phyloP scores from a whole-genome alignment of 192 early-diverging fungal genomes.

The Coemansia nantahalensis region DNA sequence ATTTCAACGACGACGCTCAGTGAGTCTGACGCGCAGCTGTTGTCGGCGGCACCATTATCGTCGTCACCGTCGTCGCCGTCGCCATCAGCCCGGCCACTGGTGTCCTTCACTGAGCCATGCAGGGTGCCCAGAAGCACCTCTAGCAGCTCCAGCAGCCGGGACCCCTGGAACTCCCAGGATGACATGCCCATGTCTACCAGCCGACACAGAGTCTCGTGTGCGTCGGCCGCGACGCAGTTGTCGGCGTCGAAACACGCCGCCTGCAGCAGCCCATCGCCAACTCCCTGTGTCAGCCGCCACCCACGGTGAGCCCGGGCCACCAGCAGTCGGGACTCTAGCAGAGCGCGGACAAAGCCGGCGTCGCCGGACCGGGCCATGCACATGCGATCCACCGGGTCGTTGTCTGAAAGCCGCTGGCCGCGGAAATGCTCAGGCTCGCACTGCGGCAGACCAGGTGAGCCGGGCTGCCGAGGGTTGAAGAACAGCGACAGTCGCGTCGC shows the following conservation, averaged over 20 bases:
- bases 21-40: background rate
- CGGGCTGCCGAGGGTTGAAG: background rate
- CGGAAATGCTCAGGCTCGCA: background rate
- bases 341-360: conserved; percentile 5
- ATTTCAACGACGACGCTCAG: conserved; percentile 7
- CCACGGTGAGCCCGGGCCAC: conserved; percentile 9
- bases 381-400: conserved; percentile 16
- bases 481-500: conserved; percentile 14
- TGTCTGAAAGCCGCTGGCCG: background rate
- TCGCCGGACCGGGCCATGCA: conserved; percentile 1
- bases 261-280: conserved; percentile 19
- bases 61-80: background rate
- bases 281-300: conserved; percentile 26
- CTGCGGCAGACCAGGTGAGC: background rate
- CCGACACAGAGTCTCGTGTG: conserved; percentile 5
- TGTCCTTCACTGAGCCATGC: background rate
- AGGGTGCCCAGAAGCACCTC: conserved; percentile 17
- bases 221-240: conserved; percentile 1
- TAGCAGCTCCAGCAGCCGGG: conserved; percentile 2
- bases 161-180: conserved; percentile 10
- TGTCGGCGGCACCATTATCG: background rate
- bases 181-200: conserved; percentile 18
- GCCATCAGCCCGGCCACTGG: no score
- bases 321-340: conserved; percentile 16
- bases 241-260: conserved; percentile 8